phyloP scores from a whole-genome alignment of 2,329 filamentous ascomycete genomes.

The Phialophora chinensis region DNA sequence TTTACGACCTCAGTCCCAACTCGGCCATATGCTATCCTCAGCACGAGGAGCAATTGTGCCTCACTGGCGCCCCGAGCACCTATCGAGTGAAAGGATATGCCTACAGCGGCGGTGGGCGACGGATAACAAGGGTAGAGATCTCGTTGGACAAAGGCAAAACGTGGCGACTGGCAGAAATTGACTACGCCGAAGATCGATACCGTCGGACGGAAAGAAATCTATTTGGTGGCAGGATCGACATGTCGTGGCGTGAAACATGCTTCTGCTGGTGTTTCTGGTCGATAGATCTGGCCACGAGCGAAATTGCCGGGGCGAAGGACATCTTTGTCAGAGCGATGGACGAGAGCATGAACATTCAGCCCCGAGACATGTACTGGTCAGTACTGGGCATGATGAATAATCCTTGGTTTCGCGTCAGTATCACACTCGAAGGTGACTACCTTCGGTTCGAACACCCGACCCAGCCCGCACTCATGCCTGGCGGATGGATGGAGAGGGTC shows the following conservation, averaged over 20 bases:
- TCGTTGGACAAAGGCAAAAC: constrained; percentile 81
- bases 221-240: constrained; percentile 78
- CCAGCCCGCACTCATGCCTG: constrained; percentile 74
- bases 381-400: constrained; percentile 99
- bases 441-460: constrained; percentile 89
- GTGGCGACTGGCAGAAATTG: constrained; percentile 77
- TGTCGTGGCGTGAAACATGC: constrained; percentile 78
- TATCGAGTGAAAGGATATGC: constrained; percentile 82
- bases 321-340: constrained; percentile 89
- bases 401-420: constrained; percentile 84
- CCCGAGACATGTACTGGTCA: constrained; percentile 94
- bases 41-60: constrained; percentile 71
- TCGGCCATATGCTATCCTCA: constrained; percentile 80
- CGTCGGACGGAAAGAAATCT: constrained; percentile 68
- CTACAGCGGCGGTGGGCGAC: constrained; percentile 83
- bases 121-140: constrained; percentile 81
- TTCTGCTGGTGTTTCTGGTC: constrained; percentile 97
- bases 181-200: constrained; percentile 86
- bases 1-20: constrained; percentile 89
- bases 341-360: constrained; percentile 83
- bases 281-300: constrained; percentile 67
- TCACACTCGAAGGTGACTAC: constrained; percentile 68
- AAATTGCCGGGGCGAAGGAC: constrained; percentile 69
- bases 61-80: constrained; percentile 55
- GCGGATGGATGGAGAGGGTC: constrained; percentile 92